phyloP scores from a whole-genome alignment of 1,284 basidiomycete genomes.

The Caloboletus firmus region DNA sequence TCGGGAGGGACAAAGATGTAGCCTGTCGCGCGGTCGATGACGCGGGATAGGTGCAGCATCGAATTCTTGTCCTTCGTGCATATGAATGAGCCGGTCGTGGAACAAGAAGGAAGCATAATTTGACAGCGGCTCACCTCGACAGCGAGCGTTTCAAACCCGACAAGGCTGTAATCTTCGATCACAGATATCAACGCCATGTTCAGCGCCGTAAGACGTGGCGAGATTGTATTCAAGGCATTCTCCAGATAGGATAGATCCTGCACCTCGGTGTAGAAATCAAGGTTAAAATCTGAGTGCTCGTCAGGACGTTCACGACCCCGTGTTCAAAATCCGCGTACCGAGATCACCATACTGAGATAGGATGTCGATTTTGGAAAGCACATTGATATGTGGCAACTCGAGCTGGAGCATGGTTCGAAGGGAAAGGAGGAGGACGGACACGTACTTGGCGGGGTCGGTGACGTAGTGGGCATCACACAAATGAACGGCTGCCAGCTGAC shows the following conservation, averaged over 20 bases:
- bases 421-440: conserved; percentile 89
- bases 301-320: conserved; percentile 4
- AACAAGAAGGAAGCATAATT: background rate
- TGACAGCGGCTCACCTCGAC: conserved; percentile 67
- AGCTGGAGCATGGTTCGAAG: conserved; percentile 97
- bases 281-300: conserved; percentile 77
- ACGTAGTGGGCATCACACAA: conserved; percentile 97
- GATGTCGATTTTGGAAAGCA: conserved; percentile 94
- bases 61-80: conserved; percentile 80
- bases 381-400: conserved; percentile 96
- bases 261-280: conserved; percentile 98
- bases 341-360: conserved; percentile 85
- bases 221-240: conserved; percentile 66
- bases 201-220: conserved; percentile 69
- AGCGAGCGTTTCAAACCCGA: conserved; percentile 95
- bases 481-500: conserved; percentile 89
- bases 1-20: conserved; percentile 78
- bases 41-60: conserved; percentile 83
- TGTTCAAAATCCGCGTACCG: conserved; percentile 46
- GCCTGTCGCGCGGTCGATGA: conserved; percentile 87
- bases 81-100: background rate
- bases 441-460: conserved; percentile 93
- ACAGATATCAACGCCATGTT: conserved; percentile 91
- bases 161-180: conserved; percentile 92
- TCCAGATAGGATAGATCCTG: conserved; percentile 92